Evolutionary conservation across 1,139 yeast genomes (phyloP), one percentile per base, ranked within the genome.

Genomic region (Nakaseomyces sp.): DNA sequence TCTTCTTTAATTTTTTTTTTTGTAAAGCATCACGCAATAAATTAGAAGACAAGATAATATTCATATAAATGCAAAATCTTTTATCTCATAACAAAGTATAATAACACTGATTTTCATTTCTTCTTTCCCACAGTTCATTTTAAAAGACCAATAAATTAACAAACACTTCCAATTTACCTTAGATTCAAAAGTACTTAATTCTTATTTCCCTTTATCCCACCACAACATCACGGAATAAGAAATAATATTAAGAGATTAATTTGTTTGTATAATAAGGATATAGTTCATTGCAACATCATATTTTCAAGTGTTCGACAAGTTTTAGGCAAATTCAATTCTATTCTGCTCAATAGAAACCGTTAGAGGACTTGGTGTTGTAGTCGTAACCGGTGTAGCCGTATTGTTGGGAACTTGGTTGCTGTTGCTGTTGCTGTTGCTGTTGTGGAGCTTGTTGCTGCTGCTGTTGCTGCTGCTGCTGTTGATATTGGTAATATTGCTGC

Each of bases 401-500:
- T 55, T 36, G 56, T 54, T 19, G 53, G 53, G 31, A 53, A 56
- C 18, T 54, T 55, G 24, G 54, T 53, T 4, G 44, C 51, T 28
- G 52, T 50, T 40, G 55, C 50, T 44, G 56, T 45, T 44, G 43
- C 40, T 52, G 56, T 43, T 56, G 56, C 37, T 52, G 50, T 41
- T 47, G 43, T 36, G 9, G 40, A n/a, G 17, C 24, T 32, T 30
- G 35, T 13, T 40, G 43, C 33, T 48, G 51, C 37, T 46, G 50
- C 28, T 44, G 49, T 32, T 46, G 46, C 31, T 51, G 57, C 31
- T 56, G 55, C 38, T 55, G 57, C 41, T 54, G 56, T 43, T 52
- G 62, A 45, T 54, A 55, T 45, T 60, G 64, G 38, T 60, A 60
- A 48, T 61, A 59, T 49, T 61, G 65, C 45, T 60, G 65, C 44